Evolutionary conservation across 2,329 filamentous ascomycete species (phyloP).

Genomic region (Calonectria honghensis): DNA sequence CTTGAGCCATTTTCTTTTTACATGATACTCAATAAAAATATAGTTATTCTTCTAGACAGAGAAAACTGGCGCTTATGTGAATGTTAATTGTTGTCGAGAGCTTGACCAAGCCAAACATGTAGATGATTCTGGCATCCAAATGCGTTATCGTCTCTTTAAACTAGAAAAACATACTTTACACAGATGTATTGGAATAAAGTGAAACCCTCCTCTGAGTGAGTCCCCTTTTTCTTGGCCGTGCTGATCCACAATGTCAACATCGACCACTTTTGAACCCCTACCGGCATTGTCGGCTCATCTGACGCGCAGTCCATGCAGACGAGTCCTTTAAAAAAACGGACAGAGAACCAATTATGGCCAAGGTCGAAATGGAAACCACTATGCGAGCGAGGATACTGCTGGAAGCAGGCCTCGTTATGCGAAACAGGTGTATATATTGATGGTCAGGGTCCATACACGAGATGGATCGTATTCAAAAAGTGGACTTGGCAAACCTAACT

Average conservation of each 20-base stretch:
- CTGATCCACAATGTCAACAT: background rate
- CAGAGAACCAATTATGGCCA: background rate
- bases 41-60: background rate
- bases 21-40: background rate
- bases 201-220: background rate
- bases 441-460: background rate
- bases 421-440: background rate
- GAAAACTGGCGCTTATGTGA: background rate
- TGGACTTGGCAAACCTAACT: background rate
- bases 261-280: background rate
- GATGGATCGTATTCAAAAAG: background rate
- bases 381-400: background rate
- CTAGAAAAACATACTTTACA: background rate
- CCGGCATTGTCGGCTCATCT: background rate
- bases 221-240: background rate
- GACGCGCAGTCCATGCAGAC: background rate
- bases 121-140: background rate
- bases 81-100: background rate
- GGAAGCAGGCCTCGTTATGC: background rate
- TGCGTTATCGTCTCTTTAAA: background rate
- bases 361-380: background rate
- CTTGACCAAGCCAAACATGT: background rate
- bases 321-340: background rate
- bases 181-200: background rate
- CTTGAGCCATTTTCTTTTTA: background rate